Evolutionary conservation across 768 basidiomycete species (phyloP).

Genomic region (Lentinula sp.): DNA sequence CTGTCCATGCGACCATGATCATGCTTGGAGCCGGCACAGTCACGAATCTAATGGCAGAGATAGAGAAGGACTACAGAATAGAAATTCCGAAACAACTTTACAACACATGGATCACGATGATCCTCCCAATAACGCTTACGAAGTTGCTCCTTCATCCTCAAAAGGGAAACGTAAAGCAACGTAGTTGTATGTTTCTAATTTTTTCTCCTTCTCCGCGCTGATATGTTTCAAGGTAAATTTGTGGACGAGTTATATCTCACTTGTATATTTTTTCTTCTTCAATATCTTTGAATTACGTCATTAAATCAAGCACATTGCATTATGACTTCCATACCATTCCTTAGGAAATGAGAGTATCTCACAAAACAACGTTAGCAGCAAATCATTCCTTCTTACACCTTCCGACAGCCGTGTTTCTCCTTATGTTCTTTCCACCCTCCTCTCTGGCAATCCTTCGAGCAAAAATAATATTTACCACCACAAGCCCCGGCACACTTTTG

Average conservation of each 20-base stretch:
- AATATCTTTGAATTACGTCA: too few species aligned
- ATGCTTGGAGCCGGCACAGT: constrained; percentile 15
- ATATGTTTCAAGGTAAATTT: too few species aligned
- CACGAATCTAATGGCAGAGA: constrained; percentile 8
- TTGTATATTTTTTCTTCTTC: too few species aligned
- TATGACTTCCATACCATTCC: too few species aligned
- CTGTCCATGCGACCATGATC: constrained; percentile 17
- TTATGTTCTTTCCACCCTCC: constrained; percentile 4
- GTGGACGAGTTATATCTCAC: too few species aligned
- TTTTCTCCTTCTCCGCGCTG: neutral
- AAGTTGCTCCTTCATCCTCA: constrained; percentile 28
- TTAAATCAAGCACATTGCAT: too few species aligned
- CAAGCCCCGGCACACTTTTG: constrained; percentile 18
- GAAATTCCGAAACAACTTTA: constrained; percentile 5
- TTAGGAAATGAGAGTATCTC: too few species aligned
- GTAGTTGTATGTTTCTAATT: constrained; percentile 9
- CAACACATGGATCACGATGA: constrained; percentile 10
- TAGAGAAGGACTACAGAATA: constrained; percentile 5
- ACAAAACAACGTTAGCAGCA: too few species aligned
- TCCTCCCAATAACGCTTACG: constrained; percentile 44
- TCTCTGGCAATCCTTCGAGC: constrained; percentile 4
- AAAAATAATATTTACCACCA: constrained; percentile 1
- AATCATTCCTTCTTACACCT: neutral
- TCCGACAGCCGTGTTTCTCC: constrained; percentile 1
- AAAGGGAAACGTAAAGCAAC: constrained; percentile 27